Evolutionary conservation across 108 stramenopile genomes (phyloP), one percentile per base, ranked within the genome.

Genomic region (Seminavis robusta): DNA sequence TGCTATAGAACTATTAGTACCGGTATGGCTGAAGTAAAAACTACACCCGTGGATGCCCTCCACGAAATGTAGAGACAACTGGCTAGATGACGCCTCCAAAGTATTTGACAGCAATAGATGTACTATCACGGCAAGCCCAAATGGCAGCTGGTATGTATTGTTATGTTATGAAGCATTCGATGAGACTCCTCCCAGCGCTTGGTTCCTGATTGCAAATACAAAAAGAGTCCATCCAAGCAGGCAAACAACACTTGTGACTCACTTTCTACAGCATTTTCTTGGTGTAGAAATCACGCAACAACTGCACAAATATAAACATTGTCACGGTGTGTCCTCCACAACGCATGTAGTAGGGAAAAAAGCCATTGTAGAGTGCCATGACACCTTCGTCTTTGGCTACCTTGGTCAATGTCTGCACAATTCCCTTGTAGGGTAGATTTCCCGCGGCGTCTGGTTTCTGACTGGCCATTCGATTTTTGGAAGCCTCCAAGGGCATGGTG

Each of bases 311-410:
- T 37, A 96, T 77, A 49, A 96, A 96, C 95, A 96, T 96, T 58
- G 73, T 53, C 15, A 96, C 95, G 4, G 95, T 96, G 66, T 96
- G 95, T 23, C 95, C 95, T 47, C 95, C 95, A 61, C 95, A 96
- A 48, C 95, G 85, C 44, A 88, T 45, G 54, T 96, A 96, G 67
- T 96, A 96, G 2, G 95, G 90, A n/a, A 86, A 72, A 32, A 67
- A 67, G 8, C 66, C 66, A 40, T 75, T 69, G 71, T 91, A 96
- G 3, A 96, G 71, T 17, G 87, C 67, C 51, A 84, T 54, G 60
- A 94, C 73, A 31, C 95, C 95, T 54, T 84, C 82, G 41, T 86
- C 71, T 19, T 59, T 59, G 7, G 84, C 46, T 15, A 96, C 82
- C 52, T 75, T 63, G 31, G 39, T 32, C 50, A 96, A 51, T 8